Evolutionary conservation across 2,329 filamentous ascomycete species (phyloP).

Genomic region (Penicillium sclerotigenum): DNA sequence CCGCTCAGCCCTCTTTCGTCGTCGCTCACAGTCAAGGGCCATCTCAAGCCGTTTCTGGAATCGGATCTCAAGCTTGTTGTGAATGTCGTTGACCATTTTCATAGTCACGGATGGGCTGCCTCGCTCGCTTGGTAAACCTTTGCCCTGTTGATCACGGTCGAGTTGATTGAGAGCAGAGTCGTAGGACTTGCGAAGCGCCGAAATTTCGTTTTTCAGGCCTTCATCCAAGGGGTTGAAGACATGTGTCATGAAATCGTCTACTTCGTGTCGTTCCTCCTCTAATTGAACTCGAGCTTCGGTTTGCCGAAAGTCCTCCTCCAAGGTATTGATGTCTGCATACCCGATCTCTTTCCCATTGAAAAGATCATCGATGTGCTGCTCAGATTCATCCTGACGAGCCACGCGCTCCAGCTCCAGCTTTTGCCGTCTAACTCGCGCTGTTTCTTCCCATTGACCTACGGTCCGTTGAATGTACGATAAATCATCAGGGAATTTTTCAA

Average conservation of each 20-base stretch:
- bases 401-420: slow-evolving; percentile 49
- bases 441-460: slow-evolving; percentile 47
- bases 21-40: slow-evolving; percentile 52
- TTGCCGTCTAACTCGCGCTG: slow-evolving; percentile 43
- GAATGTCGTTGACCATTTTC: slow-evolving; percentile 45
- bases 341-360: slow-evolving; percentile 58
- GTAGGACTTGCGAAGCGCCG: slow-evolving; percentile 47
- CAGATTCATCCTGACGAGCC: slow-evolving; percentile 51
- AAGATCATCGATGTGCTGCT: slow-evolving; percentile 52
- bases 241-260: slow-evolving; percentile 49
- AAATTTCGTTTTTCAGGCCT: slow-evolving; percentile 50
- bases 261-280: slow-evolving; percentile 53
- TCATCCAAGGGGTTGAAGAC: slow-evolving; percentile 53
- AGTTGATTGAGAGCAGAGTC: slow-evolving; percentile 44
- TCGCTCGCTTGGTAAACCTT: slow-evolving; percentile 30
- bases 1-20: slow-evolving; percentile 54
- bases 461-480: slow-evolving; percentile 45
- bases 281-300: slow-evolving; percentile 51
- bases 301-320: slow-evolving; percentile 56
- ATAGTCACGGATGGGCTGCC: slow-evolving; percentile 44
- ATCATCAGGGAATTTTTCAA: slow-evolving; percentile 40
- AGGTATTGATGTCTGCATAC: slow-evolving; percentile 54
- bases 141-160: slow-evolving; percentile 38
- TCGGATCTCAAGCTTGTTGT: slow-evolving; percentile 49
- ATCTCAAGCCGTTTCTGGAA: slow-evolving; percentile 51